Evolutionary conservation across 1,139 yeast genomes (phyloP).

Genomic region (Candida buenavistaensis): DNA sequence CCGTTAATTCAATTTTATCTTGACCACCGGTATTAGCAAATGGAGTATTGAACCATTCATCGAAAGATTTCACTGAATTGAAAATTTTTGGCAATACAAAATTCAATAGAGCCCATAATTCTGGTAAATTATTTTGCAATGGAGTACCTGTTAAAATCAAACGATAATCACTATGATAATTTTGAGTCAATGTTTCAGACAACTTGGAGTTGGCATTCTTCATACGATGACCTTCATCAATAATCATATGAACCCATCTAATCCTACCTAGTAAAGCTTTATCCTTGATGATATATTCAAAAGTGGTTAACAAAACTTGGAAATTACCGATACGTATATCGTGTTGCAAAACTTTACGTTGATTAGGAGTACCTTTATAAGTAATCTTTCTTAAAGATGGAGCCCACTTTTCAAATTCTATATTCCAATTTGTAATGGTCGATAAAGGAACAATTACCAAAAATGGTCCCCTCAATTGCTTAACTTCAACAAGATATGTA

Average conservation of each 20-base stretch:
- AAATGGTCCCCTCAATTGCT: slow-evolving; percentile 67
- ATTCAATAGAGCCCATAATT: slow-evolving; percentile 79
- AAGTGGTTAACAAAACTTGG: slow-evolving; percentile 76
- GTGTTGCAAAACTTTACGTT: slow-evolving; percentile 63
- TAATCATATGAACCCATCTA: slow-evolving; percentile 83
- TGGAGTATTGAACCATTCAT: slow-evolving; percentile 87
- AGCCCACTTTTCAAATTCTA: slow-evolving; percentile 88
- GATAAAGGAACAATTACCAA: slow-evolving; percentile 83
- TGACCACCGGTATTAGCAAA: slow-evolving; percentile 82
- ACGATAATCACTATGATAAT: slow-evolving; percentile 72
- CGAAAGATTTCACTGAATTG: slow-evolving; percentile 82
- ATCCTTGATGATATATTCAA: slow-evolving; percentile 77
- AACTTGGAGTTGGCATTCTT: slow-evolving; percentile 76
- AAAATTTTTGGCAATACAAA: slow-evolving; percentile 79
- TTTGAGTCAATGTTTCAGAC: slow-evolving; percentile 69
- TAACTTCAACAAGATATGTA: slow-evolving; percentile 84
- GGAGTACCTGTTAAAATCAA: slow-evolving; percentile 88
- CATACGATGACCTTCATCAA: slow-evolving; percentile 90
- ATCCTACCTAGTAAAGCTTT: slow-evolving; percentile 64
- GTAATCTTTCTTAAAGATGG: slow-evolving; percentile 67
- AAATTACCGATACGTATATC: slow-evolving; percentile 67
- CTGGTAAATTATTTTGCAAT: slow-evolving; percentile 80
- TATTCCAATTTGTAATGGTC: slow-evolving; percentile 80
- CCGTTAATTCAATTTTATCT: slow-evolving; percentile 74
- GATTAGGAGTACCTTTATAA: slow-evolving; percentile 73